Percentiles rank a stretch among this genome's conserved stretches.
Evolutionary conservation across 2,329 filamentous ascomycete genomes (phyloP).

Genomic region (Rutstroemia sp.): DNA sequence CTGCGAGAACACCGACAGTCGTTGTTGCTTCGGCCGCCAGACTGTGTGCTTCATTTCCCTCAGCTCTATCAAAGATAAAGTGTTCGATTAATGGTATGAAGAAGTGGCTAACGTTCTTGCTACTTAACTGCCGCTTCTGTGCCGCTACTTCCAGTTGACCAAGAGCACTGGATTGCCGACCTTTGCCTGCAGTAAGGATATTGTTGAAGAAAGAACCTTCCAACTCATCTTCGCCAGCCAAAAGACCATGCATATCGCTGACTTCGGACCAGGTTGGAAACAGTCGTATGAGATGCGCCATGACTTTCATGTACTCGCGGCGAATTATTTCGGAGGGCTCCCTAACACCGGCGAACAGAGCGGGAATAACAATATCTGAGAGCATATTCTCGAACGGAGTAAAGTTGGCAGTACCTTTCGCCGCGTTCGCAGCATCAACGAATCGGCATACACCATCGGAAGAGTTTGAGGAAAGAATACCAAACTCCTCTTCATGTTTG

Average conservation of each 20-base stretch:
- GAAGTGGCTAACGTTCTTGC: conserved; percentile 75
- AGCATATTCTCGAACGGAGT: conserved; percentile 52
- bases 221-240: conserved; percentile 52
- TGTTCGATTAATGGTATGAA: conserved; percentile 90
- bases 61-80: conserved; percentile 78
- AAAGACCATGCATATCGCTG: conserved; percentile 64
- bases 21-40: conserved; percentile 80
- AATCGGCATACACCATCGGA: conserved; percentile 75
- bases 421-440: conserved; percentile 53
- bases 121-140: conserved; percentile 54
- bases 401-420: conserved; percentile 34
- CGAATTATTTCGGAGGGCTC: conserved; percentile 79
- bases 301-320: conserved; percentile 70
- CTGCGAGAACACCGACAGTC: conserved; percentile 67
- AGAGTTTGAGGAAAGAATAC: conserved; percentile 72
- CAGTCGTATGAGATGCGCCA: conserved; percentile 68
- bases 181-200: conserved; percentile 80
- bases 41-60: conserved; percentile 70
- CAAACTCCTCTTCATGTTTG: conserved; percentile 78
- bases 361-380: conserved; percentile 59
- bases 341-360: conserved; percentile 67
- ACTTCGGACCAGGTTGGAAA: conserved; percentile 65
- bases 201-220: conserved; percentile 82
- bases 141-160: conserved; percentile 67
- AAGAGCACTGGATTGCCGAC: conserved; percentile 77